A percentile compares a stretch with the other conserved stretches of the same genome.
Evolutionary conservation across 176 grass and related monocot genomes (phyloP).

Genomic region (Rhynchospora tenuis): DNA sequence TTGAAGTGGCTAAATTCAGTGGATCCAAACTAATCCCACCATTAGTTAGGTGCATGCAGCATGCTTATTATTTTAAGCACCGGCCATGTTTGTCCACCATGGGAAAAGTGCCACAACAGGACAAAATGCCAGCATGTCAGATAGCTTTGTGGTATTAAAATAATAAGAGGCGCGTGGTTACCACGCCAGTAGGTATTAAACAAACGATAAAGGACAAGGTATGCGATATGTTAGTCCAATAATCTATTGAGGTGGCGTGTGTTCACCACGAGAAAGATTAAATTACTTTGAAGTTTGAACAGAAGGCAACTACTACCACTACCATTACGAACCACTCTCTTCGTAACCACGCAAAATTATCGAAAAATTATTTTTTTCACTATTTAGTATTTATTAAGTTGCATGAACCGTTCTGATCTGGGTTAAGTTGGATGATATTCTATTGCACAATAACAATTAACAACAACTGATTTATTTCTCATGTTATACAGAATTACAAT

Average conservation of each 20-base stretch:
- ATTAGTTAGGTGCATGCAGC: no score
- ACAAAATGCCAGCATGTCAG: background rate
- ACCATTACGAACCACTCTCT: no score
- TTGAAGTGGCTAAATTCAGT: background rate
- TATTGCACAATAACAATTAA: no score
- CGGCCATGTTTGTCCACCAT: constrained; percentile 35
- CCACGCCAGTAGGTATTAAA: constrained; percentile 19
- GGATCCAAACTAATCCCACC: background rate
- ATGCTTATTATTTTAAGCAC: constrained; percentile 3
- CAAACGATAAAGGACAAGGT: background rate
- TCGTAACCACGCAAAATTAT: no score
- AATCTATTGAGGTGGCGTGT: background rate
- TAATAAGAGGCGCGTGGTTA: constrained; percentile 30
- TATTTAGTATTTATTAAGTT: no score
- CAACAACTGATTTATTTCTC: no score
- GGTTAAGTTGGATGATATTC: no score
- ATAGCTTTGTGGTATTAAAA: no score
- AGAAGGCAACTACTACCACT: background rate
- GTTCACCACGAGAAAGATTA: background rate
- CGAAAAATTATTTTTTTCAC: no score
- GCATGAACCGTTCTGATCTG: no score
- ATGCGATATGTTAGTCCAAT: background rate
- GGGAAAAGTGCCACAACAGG: background rate
- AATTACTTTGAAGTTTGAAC: background rate
- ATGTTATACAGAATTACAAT: no score